Conservation (phyloP, 768 basidiomycete genomes). For the Psilocybe subaeruginosa region DNA sequence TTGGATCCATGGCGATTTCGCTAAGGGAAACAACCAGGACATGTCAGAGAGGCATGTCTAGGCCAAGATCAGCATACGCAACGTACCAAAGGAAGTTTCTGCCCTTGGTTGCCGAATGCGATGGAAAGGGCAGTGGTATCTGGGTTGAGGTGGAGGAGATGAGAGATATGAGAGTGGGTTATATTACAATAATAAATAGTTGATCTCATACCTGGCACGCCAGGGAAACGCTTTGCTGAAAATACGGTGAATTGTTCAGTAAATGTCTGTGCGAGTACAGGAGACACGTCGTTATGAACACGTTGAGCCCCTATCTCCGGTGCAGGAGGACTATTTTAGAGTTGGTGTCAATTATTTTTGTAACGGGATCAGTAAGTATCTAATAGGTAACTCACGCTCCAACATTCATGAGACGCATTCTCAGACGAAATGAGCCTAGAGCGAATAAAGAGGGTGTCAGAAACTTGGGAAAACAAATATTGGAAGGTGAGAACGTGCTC, state of each 20-base stretch:
- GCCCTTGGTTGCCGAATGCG: conserved; percentile 87
- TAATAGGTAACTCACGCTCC: conserved; percentile 72
- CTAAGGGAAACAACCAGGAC: conserved; percentile 36
- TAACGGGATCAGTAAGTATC: conserved; percentile 3
- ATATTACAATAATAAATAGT: conserved; percentile 16
- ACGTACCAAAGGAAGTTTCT: conserved; percentile 83
- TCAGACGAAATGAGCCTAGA: conserved; percentile 81
- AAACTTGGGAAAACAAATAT: background rate
- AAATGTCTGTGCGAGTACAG: conserved; percentile 83
- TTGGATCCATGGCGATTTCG: conserved; percentile 81
- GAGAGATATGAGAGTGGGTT: conserved; percentile 1
- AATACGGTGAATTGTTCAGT: conserved; percentile 85
- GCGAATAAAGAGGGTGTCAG: conserved; percentile 11
- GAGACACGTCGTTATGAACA: conserved; percentile 70
- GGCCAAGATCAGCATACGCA: conserved; percentile 21
- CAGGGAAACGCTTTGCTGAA: conserved; percentile 94
- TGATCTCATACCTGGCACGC: conserved; percentile 75
- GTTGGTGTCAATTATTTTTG: conserved; percentile 13
- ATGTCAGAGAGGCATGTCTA: conserved; percentile 18
- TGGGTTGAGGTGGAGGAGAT: conserved; percentile 29
- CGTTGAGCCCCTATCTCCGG: conserved; percentile 68
- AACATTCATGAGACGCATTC: conserved; percentile 88
- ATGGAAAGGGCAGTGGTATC: conserved; percentile 91
- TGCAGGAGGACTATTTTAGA: conserved; percentile 59
- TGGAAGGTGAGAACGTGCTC: background rate